Evolutionary conservation across 2,329 filamentous ascomycete species (phyloP).

Genomic region (Hymenoscyphus albidus): DNA sequence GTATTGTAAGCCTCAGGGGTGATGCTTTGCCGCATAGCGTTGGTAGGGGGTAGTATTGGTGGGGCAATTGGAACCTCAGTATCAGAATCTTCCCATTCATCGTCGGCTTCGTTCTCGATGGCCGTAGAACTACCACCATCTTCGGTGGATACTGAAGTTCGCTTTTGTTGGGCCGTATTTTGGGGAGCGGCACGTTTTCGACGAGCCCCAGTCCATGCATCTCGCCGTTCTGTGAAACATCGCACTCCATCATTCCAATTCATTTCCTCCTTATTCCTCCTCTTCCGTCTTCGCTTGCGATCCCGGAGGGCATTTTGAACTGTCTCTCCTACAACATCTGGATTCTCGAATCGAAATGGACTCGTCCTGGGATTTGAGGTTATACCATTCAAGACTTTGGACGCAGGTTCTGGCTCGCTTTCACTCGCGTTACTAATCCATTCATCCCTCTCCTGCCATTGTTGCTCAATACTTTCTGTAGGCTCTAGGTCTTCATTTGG

Average conservation of each 20-base stretch:
- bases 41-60: conserved; percentile 67
- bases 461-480: conserved; percentile 7
- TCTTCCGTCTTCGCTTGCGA: conserved; percentile 42
- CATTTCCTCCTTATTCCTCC: conserved; percentile 59
- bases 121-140: conserved; percentile 25
- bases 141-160: conserved; percentile 37
- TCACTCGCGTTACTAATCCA: conserved; percentile 33
- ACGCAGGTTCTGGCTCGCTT: conserved; percentile 19
- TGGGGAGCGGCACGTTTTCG: conserved; percentile 28
- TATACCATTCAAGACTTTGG: conserved; percentile 16
- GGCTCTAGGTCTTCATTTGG: not conserved
- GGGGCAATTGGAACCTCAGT: conserved; percentile 62
- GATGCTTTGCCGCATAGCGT: conserved; percentile 75
- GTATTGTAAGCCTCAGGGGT: conserved; percentile 69
- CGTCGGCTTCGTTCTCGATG: conserved; percentile 25
- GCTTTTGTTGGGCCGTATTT: conserved; percentile 34
- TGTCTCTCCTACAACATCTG: conserved; percentile 37
- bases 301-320: conserved; percentile 23
- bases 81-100: conserved; percentile 27
- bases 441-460: conserved; percentile 35
- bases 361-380: conserved; percentile 18
- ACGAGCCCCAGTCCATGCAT: conserved; percentile 81
- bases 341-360: conserved; percentile 39
- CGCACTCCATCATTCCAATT: conserved; percentile 77
- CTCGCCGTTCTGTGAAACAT: conserved; percentile 72